A percentile compares a stretch with the other conserved stretches of the same genome.
These are phyloP conservation scores for Areca catechu DNA, from an alignment of 176 grass and related monocot species.

Conservation along the genomic window DNA sequence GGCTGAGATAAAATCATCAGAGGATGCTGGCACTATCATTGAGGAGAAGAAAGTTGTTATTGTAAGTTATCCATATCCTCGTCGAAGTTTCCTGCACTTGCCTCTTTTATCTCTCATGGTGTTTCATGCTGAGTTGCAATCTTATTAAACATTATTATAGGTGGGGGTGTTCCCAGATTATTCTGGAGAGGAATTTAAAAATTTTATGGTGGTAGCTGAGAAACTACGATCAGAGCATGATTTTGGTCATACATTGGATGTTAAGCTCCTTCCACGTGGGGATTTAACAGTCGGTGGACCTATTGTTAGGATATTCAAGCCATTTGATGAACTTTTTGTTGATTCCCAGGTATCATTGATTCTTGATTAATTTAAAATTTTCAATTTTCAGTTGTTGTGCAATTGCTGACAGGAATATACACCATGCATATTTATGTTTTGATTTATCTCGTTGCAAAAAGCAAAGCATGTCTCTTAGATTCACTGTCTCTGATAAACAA, in stretches of 20 bases:
- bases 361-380: too few species aligned
- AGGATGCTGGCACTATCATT: slow-evolving; percentile 26
- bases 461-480: too few species aligned
- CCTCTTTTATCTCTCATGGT: too few species aligned
- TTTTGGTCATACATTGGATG: slow-evolving; percentile 66
- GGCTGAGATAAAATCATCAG: slow-evolving; percentile 41
- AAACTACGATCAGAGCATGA: slow-evolving; percentile 60
- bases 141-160: slow-evolving; percentile 27
- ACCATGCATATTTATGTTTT: too few species aligned
- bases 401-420: too few species aligned
- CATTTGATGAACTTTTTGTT: slow-evolving; percentile 83
- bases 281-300: slow-evolving; percentile 34
- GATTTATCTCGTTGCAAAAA: too few species aligned
- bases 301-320: slow-evolving; percentile 75
- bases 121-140: too few species aligned
- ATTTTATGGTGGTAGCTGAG: slow-evolving; percentile 50
- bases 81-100: too few species aligned
- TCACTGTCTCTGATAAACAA: neutral
- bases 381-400: too few species aligned
- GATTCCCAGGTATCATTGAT: slow-evolving; percentile 52
- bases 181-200: slow-evolving; percentile 62
- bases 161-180: slow-evolving; percentile 78
- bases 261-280: slow-evolving; percentile 56
- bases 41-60: slow-evolving; percentile 43
- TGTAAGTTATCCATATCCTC: slow-evolving; percentile 32